Percentiles rank a stretch among this genome's conserved stretches.
Conservation (phyloP, 2,329 filamentous ascomycete genomes). For the Laburnicola sp. region DNA sequence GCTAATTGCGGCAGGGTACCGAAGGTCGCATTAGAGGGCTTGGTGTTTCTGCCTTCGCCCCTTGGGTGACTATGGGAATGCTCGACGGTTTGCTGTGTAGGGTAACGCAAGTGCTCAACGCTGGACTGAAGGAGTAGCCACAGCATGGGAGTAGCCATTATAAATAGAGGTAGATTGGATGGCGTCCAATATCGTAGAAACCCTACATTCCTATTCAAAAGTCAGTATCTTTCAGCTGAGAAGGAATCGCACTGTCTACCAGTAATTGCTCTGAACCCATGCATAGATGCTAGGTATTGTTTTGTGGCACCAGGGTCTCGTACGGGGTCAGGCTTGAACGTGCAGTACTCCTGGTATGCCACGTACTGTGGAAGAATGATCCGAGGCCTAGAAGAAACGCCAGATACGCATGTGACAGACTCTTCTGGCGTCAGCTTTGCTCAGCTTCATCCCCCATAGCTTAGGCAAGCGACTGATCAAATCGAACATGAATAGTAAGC, state of each 20-base stretch:
- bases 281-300: slow-evolving; percentile 84
- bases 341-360: slow-evolving; percentile 70
- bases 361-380: slow-evolving; percentile 70
- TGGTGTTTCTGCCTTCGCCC: slow-evolving; percentile 14
- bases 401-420: slow-evolving; percentile 67
- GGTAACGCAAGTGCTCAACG: slow-evolving; percentile 47
- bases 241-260: slow-evolving; percentile 59
- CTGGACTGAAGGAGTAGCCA: slow-evolving; percentile 65
- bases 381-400: slow-evolving; percentile 67
- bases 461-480: slow-evolving; percentile 44
- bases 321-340: slow-evolving; percentile 10
- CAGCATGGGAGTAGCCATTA: slow-evolving; percentile 79
- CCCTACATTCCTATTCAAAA: slow-evolving; percentile 73
- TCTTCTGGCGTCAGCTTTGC: slow-evolving; percentile 51
- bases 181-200: slow-evolving; percentile 89
- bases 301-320: slow-evolving; percentile 72
- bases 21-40: slow-evolving; percentile 6
- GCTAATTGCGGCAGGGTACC: slow-evolving; percentile 57
- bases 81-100: slow-evolving; percentile 41
- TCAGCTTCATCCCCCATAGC: slow-evolving; percentile 40
- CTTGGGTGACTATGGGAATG: slow-evolving; percentile 21
- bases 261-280: slow-evolving; percentile 88
- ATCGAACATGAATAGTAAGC: slow-evolving; percentile 68
- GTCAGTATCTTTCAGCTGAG: slow-evolving; percentile 6
- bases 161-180: slow-evolving; percentile 83